These are phyloP conservation scores for Plasmodium malariae DNA, from an alignment of 169 alveolate genomes.

Conservation along the genomic window DNA sequence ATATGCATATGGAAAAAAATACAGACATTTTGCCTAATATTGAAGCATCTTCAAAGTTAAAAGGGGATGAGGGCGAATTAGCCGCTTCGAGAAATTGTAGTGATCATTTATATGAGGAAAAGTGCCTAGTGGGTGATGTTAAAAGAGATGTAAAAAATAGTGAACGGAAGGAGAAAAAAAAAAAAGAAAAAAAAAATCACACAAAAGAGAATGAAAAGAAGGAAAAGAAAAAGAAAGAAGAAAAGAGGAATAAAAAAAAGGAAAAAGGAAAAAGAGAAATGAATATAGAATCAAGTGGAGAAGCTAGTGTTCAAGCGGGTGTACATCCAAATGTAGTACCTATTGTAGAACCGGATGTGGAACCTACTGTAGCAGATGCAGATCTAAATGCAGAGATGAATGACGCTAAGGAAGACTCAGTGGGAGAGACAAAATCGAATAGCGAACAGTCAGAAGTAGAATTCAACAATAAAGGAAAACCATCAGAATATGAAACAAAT, in stretches of 20 bases:
- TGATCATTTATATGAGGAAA: not conserved
- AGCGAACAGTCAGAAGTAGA: too few relatives aligned
- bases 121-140: not conserved
- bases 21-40: not conserved
- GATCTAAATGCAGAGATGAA: too few relatives aligned
- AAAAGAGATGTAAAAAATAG: not conserved
- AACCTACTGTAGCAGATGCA: too few relatives aligned
- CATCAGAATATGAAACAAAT: not conserved
- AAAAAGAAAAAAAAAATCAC: not conserved
- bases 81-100: not conserved
- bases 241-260: not conserved
- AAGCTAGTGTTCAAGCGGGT: not conserved
- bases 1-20: not conserved
- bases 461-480: too few relatives aligned
- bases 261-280: not conserved
- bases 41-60: not conserved
- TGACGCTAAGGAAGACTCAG: too few relatives aligned
- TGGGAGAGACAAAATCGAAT: not conserved
- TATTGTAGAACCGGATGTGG: too few relatives aligned
- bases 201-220: not conserved
- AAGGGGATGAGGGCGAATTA: not conserved
- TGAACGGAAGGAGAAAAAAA: not conserved
- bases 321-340: too few relatives aligned
- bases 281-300: not conserved
- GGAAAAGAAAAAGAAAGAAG: not conserved